Conservation (phyloP, 345 rosid species). For the Hypericum perforatum region DNA sequence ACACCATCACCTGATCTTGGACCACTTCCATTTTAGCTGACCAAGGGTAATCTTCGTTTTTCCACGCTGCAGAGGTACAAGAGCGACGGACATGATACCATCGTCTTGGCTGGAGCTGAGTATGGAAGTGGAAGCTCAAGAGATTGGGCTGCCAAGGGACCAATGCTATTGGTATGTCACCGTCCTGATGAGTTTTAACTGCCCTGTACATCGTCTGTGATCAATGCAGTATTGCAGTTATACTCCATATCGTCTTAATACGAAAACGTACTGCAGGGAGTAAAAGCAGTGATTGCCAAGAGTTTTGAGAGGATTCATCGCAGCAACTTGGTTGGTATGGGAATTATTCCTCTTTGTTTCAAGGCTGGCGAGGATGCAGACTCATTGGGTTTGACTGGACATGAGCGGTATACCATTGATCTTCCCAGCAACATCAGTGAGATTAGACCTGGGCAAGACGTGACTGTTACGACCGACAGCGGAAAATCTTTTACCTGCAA, state of each 20-base stretch:
- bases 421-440: slow-evolving; percentile 63
- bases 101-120: slow-evolving; percentile 92
- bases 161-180: slow-evolving; percentile 67
- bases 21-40: no score
- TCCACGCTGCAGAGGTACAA: slow-evolving; percentile 72
- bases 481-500: slow-evolving; percentile 92
- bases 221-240: no score
- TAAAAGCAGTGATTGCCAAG: slow-evolving; percentile 92
- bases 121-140: slow-evolving; percentile 99
- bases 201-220: no score
- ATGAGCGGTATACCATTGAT: slow-evolving; percentile 74
- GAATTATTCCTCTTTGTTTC: slow-evolving; percentile 87
- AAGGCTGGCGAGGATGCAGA: slow-evolving; percentile 93
- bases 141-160: slow-evolving; percentile 99
- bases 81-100: slow-evolving; percentile 59
- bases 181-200: not conserved
- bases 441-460: slow-evolving; percentile 94
- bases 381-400: slow-evolving; percentile 77
- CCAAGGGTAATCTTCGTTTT: no score
- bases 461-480: slow-evolving; percentile 60
- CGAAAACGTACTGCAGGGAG: slow-evolving; percentile 45
- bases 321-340: slow-evolving; percentile 98
- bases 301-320: slow-evolving; percentile 98
- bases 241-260: not conserved
- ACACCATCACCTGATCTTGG: no score